A percentile compares a stretch with the other conserved stretches of the same genome.
These are phyloP conservation scores for Leccinum olivaceopallidum DNA, from an alignment of 768 basidiomycete species.

Conservation along the genomic window DNA sequence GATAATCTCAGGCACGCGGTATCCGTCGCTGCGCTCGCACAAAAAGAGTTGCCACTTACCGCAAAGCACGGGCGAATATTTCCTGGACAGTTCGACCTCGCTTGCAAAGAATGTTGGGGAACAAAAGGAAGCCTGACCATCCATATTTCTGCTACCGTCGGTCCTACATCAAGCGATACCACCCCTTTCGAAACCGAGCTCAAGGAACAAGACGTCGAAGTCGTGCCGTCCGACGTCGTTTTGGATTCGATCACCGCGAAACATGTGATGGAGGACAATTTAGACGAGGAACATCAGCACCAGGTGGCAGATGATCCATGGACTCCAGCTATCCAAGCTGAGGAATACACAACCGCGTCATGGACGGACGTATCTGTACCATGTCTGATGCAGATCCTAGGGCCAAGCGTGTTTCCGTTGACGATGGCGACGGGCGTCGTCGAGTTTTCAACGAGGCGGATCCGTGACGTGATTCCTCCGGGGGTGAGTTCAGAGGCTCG, in stretches of 20 bases:
- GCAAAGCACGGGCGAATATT: slow-evolving; percentile 38
- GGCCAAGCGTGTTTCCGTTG: slow-evolving; percentile 54
- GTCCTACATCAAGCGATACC: neutral
- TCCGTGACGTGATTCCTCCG: slow-evolving; percentile 47
- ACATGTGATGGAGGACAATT: slow-evolving; percentile 33
- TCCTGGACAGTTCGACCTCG: slow-evolving; percentile 47
- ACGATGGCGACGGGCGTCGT: slow-evolving; percentile 63
- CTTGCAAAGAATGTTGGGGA: slow-evolving; percentile 53
- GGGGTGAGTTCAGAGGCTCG: slow-evolving; percentile 9
- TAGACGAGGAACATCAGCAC: slow-evolving; percentile 19
- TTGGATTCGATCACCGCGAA: slow-evolving; percentile 31
- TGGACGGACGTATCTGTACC: slow-evolving; percentile 30
- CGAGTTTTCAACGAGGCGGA: slow-evolving; percentile 60
- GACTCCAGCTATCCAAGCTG: slow-evolving; percentile 24
- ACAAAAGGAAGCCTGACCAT: slow-evolving; percentile 34
- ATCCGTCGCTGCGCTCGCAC: slow-evolving; percentile 39
- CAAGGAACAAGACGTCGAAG: slow-evolving; percentile 34
- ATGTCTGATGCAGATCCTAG: slow-evolving; percentile 45
- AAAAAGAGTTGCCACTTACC: slow-evolving; percentile 43
- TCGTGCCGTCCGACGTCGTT: slow-evolving; percentile 23
- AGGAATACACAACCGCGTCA: slow-evolving; percentile 28
- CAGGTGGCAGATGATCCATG: slow-evolving; percentile 25
- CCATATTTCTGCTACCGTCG: slow-evolving; percentile 17
- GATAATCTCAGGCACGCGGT: slow-evolving; percentile 46
- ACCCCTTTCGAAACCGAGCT: slow-evolving; percentile 40